phyloP scores from a whole-genome alignment of 352 stramenopile genomes.

The Phytopythium montanum region DNA sequence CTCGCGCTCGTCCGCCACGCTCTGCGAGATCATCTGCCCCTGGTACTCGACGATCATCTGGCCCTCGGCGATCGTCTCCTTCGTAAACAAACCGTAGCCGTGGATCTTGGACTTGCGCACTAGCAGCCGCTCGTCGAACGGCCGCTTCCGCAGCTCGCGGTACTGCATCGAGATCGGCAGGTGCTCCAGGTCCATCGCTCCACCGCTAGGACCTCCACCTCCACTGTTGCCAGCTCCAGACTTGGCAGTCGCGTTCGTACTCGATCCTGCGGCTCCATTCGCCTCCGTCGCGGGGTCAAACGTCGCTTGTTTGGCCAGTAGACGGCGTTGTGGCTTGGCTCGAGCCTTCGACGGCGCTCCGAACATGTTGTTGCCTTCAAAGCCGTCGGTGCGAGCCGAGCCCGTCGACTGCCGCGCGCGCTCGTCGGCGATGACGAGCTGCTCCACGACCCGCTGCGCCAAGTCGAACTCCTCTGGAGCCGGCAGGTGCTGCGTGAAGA shows the following conservation, averaged over 20 bases:
- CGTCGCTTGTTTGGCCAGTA: slow-evolving; percentile 32
- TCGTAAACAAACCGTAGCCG: slow-evolving; percentile 95
- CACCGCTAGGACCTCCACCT: slow-evolving; percentile 14
- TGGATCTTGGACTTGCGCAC: slow-evolving; percentile 95
- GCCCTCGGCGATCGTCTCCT: slow-evolving; percentile 86
- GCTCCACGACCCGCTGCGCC: slow-evolving; percentile 78
- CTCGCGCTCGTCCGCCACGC: slow-evolving; percentile 92
- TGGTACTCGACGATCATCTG: slow-evolving; percentile 98
- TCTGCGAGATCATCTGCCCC: slow-evolving; percentile 90
- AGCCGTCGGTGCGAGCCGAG: slow-evolving; percentile 84
- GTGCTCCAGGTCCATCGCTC: slow-evolving; percentile 79
- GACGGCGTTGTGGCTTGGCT: slow-evolving; percentile 11
- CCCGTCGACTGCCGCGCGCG: slow-evolving; percentile 82
- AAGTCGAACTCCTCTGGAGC: slow-evolving; percentile 66
- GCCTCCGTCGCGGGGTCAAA: slow-evolving; percentile 19
- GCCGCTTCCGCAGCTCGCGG: slow-evolving; percentile 86
- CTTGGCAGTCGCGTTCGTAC: neutral
- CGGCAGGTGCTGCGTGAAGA: slow-evolving; percentile 84
- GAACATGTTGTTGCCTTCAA: slow-evolving; percentile 56
- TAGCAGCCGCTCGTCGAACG: slow-evolving; percentile 88
- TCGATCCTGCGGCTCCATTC: neutral
- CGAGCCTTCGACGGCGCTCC: slow-evolving; percentile 16
- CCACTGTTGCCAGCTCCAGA: slow-evolving; percentile 11
- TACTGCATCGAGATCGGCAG: slow-evolving; percentile 90
- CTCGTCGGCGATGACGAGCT: slow-evolving; percentile 74